Evolutionary conservation across 495 filamentous ascomycete species (phyloP).

Genomic region (Friedmanniomyces endolithicus): DNA sequence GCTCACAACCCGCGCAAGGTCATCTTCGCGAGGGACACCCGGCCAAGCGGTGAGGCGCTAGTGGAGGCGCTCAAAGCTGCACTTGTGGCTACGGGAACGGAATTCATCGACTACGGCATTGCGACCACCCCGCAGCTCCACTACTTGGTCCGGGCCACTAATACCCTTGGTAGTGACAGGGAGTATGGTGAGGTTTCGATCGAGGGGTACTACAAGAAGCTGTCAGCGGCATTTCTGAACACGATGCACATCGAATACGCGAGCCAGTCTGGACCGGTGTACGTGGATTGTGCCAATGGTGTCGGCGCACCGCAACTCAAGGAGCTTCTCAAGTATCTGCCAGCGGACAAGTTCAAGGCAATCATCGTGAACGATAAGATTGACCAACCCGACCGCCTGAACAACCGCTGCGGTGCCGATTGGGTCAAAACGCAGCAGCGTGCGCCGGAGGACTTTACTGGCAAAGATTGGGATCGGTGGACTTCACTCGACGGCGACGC

Average conservation of each 20-base stretch:
- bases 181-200: conserved; percentile 83
- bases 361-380: conserved; percentile 87
- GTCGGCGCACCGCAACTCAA: conserved; percentile 86
- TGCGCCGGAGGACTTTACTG: conserved; percentile 72
- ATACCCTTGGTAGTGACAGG: conserved; percentile 69
- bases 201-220: conserved; percentile 87
- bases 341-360: conserved; percentile 54
- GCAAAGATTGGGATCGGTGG: conserved; percentile 60
- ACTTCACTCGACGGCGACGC: conserved; percentile 92
- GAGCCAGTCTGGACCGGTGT: conserved; percentile 57
- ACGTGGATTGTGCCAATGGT: conserved; percentile 92
- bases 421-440: conserved; percentile 95
- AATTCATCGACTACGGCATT: conserved; percentile 68
- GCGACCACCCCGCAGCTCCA: conserved; percentile 94
- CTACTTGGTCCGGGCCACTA: conserved; percentile 88
- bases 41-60: conserved; percentile 76
- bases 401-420: conserved; percentile 88
- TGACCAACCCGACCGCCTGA: conserved; percentile 73
- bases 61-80: conserved; percentile 64
- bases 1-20: conserved; percentile 71
- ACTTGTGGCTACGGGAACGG: conserved; percentile 58
- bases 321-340: conserved; percentile 75
- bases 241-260: conserved; percentile 54
- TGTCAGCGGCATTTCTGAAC: conserved; percentile 60
- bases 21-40: conserved; percentile 83